Percentiles rank a stretch among this genome's conserved stretches.
These are phyloP conservation scores for Mucor ambiguus DNA, from an alignment of 371 early-diverging fungal genomes.

Conservation along the genomic window DNA sequence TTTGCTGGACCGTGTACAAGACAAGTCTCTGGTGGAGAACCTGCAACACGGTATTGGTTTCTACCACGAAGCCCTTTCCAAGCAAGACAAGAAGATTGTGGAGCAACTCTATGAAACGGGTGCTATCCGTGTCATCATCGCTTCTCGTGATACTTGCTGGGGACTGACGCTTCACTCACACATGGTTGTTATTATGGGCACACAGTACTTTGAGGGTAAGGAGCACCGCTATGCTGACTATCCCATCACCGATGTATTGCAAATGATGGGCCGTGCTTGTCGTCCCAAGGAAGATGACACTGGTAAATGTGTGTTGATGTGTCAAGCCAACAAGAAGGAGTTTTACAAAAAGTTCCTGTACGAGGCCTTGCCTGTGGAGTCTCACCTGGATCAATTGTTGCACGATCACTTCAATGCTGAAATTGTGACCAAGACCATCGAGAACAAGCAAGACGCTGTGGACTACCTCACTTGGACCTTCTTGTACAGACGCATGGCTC, in stretches of 20 bases:
- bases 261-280: constrained; percentile 96
- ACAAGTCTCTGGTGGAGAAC: constrained; percentile 72
- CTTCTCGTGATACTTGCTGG: constrained; percentile 92
- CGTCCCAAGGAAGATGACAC: constrained; percentile 68
- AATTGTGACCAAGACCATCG: constrained; percentile 90
- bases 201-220: constrained; percentile 92
- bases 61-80: constrained; percentile 86
- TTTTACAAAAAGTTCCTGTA: constrained; percentile 96
- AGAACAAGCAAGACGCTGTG: constrained; percentile 97
- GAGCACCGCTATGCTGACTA: constrained; percentile 96
- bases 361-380: constrained; percentile 95
- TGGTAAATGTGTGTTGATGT: constrained; percentile 91
- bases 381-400: constrained; percentile 84
- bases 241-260: constrained; percentile 90
- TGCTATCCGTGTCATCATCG: constrained; percentile 88
- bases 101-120: constrained; percentile 77
- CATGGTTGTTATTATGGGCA: constrained; percentile 95
- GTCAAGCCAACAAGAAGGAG: constrained; percentile 90
- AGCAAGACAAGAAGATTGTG: constrained; percentile 74
- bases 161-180: constrained; percentile 77
- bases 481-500: constrained; percentile 91
- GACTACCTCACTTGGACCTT: constrained; percentile 98
- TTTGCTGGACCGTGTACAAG: constrained; percentile 67
- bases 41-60: constrained; percentile 87
- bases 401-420: constrained; percentile 98